A percentile compares a stretch with the other conserved stretches of the same genome.
These are phyloP conservation scores for Suillus hirtellus DNA, from an alignment of 768 basidiomycete genomes.

Conservation along the genomic window DNA sequence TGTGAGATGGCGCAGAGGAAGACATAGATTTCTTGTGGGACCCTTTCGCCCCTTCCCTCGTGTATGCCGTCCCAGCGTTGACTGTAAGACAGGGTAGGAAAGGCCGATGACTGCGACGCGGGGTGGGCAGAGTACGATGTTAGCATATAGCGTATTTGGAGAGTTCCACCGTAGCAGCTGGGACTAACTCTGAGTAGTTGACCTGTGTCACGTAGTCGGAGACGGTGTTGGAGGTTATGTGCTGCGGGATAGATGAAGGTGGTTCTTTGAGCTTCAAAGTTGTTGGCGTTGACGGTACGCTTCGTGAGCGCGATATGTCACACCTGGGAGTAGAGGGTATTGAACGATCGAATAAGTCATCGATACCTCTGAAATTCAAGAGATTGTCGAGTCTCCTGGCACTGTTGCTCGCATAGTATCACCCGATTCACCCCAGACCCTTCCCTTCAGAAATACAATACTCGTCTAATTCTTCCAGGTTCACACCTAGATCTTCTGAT, in stretches of 20 bases:
- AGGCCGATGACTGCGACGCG: conserved; percentile 65
- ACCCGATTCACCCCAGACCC: conserved; percentile 66
- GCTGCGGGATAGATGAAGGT: conserved; percentile 45
- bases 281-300: conserved; percentile 41
- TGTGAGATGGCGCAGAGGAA: too few relatives aligned
- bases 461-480: conserved; percentile 65
- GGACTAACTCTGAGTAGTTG: conserved; percentile 72
- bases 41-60: conserved; percentile 37
- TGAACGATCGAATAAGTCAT: conserved; percentile 28
- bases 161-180: conserved; percentile 70
- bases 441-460: conserved; percentile 66
- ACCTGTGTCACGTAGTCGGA: conserved; percentile 73
- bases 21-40: too few relatives aligned
- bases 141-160: conserved; percentile 63
- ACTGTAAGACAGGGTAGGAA: conserved; percentile 56
- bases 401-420: conserved; percentile 61
- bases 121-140: conserved; percentile 58
- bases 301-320: conserved; percentile 19
- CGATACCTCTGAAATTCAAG: conserved; percentile 64
- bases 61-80: conserved; percentile 30
- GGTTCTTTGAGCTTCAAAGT: conserved; percentile 30
- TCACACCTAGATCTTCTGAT: conserved; percentile 74
- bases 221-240: conserved; percentile 41
- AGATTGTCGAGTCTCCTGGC: conserved; percentile 70
- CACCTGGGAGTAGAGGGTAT: conserved; percentile 36